Percentiles rank a stretch among this genome's conserved stretches.
Evolutionary conservation across 83 land plant genomes (phyloP).

Genomic region (Larix sibirica): DNA sequence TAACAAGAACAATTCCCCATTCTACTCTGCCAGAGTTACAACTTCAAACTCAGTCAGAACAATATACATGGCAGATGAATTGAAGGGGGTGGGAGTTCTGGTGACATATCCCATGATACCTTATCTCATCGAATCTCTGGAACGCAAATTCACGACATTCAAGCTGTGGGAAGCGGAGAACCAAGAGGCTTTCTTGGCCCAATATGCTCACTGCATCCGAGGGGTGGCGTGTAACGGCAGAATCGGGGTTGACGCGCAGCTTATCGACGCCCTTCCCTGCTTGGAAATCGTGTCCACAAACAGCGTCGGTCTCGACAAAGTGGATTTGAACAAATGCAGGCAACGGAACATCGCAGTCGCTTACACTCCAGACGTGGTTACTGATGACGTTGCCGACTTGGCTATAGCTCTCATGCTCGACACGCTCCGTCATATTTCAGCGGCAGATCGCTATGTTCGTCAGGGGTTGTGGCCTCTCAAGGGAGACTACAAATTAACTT

Average conservation of each 20-base stretch:
- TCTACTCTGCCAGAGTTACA: too few species aligned
- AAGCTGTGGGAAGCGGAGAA: slow-evolving; percentile 34
- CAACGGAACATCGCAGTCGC: slow-evolving; percentile 50
- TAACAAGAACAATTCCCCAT: too few species aligned
- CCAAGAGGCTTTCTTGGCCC: slow-evolving; percentile 24
- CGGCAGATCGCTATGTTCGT: slow-evolving; percentile 61
- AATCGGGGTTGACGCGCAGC: slow-evolving; percentile 24
- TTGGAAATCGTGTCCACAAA: slow-evolving; percentile 41
- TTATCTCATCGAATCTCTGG: slow-evolving; percentile 57
- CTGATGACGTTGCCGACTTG: slow-evolving; percentile 60
- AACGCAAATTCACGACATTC: slow-evolving; percentile 44
- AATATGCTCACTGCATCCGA: slow-evolving; percentile 23
- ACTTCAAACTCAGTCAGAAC: too few species aligned
- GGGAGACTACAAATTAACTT: slow-evolving; percentile 16
- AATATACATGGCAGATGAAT: neutral
- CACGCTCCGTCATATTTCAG: slow-evolving; percentile 51
- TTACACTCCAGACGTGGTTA: slow-evolving; percentile 47
- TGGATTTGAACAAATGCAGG: slow-evolving; percentile 50
- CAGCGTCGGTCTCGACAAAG: slow-evolving; percentile 58
- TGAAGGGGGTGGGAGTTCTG: slow-evolving; percentile 53
- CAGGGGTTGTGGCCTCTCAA: slow-evolving; percentile 29
- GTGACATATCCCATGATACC: slow-evolving; percentile 44
- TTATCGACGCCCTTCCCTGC: slow-evolving; percentile 35
- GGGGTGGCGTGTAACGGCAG: slow-evolving; percentile 31
- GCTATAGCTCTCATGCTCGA: slow-evolving; percentile 59